phyloP scores from a whole-genome alignment of 495 filamentous ascomycete genomes.

The Penicillium canariense region DNA sequence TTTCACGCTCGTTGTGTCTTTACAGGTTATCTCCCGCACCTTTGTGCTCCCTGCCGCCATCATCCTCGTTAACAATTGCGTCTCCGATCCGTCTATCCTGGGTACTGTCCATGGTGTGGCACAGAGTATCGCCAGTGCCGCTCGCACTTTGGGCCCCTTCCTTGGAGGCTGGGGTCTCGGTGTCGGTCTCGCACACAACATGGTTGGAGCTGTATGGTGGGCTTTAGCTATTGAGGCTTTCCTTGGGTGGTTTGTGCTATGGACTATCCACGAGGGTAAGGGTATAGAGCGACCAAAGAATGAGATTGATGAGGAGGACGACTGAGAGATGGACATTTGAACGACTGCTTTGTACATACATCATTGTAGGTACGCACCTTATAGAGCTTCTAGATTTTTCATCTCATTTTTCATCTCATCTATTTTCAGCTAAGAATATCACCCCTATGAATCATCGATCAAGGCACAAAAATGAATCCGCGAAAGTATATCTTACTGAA shows the following conservation, averaged over 20 bases:
- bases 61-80: conserved; percentile 67
- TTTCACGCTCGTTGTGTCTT: conserved; percentile 58
- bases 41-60: conserved; percentile 67
- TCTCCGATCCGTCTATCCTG: conserved; percentile 58
- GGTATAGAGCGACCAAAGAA: conserved; percentile 37
- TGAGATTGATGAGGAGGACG: conserved; percentile 20
- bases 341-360: too few species aligned
- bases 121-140: conserved; percentile 58
- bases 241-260: conserved; percentile 48
- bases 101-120: conserved; percentile 70
- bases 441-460: too few species aligned
- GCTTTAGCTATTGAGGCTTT: conserved; percentile 50
- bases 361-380: too few species aligned
- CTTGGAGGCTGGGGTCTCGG: conserved; percentile 65
- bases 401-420: too few species aligned
- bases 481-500: too few species aligned
- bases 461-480: too few species aligned
- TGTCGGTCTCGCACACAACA: conserved; percentile 58
- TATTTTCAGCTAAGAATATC: too few species aligned
- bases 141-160: conserved; percentile 64
- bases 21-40: conserved; percentile 70
- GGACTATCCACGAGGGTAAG: conserved; percentile 54
- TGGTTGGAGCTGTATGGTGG: conserved; percentile 74
- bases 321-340: too few species aligned
- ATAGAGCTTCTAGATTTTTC: not conserved